Evolutionary conservation across 257 asterid genomes (phyloP), one percentile per base, ranked within the genome.

Genomic region (Leptodermis oblonga): DNA sequence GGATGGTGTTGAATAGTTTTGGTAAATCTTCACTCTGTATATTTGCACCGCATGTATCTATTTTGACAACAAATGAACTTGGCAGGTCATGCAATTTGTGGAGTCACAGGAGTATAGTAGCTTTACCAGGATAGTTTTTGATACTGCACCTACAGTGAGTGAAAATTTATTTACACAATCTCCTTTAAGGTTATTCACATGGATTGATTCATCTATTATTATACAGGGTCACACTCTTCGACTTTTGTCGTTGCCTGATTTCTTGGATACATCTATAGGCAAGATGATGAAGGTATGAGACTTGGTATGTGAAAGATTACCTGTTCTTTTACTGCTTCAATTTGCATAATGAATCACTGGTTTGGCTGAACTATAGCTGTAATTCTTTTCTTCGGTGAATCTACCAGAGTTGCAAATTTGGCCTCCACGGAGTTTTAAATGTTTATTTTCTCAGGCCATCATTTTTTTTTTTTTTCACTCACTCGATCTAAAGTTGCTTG

Each of bases 101-200:
- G 96, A 85, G 80, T 87, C 91, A 36, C 70, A 82, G 34, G 87
- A 87, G 62, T 85, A 82, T 69, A 76, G 66, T 62, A 73, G 54
- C 75, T 87, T 83, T 74, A 82, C 84, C 30, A 85, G 92, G 76
- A 82, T 84, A 68, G 90, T 89, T 69, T 89, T 89, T 74, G 87
- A 89, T 69, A 89, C 92, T 0, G 94, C 94, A 67, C 96, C 96
- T 42, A 89, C 96, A 5, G 95, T 90, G 79, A 78, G 87, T 66
- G 66, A 70, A 64, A 58, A 49, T 62, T 51, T 52, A 20, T 49
- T 51, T 61, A 17, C n/a, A 18, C 42, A 25, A 71, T 55, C 13
- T 26, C 59, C 71, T 71, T 73, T 73, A 31, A n/a, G 41, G 66
- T 43, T 66, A 12, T 58, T 49, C 34, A 36, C 34, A 43, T 67